These are phyloP conservation scores for Ramaria rubella DNA, from an alignment of 768 basidiomycete species.

Conservation along the genomic window DNA sequence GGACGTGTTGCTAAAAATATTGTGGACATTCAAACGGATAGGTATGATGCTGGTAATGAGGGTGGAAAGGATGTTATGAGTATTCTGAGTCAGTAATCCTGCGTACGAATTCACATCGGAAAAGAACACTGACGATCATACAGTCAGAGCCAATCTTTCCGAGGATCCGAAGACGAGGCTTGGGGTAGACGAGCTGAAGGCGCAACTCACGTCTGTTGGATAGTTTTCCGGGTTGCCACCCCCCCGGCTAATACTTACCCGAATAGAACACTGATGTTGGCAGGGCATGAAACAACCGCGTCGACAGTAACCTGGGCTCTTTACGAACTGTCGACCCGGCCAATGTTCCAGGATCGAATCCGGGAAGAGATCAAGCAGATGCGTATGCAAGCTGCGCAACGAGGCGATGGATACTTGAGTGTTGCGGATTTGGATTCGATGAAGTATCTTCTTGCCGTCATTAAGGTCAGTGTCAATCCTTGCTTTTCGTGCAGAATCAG, in stretches of 20 bases:
- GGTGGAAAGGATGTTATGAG: slow-evolving; percentile 44
- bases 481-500: neutral
- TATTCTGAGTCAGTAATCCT: slow-evolving; percentile 39
- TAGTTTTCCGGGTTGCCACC: slow-evolving; percentile 25
- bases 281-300: too few species aligned
- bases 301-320: slow-evolving; percentile 54
- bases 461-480: too few species aligned
- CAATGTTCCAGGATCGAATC: slow-evolving; percentile 51
- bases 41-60: neutral
- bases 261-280: slow-evolving; percentile 27
- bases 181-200: slow-evolving; percentile 42
- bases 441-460: slow-evolving; percentile 24
- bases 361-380: slow-evolving; percentile 45
- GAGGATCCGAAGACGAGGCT: slow-evolving; percentile 38
- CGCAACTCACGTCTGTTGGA: slow-evolving; percentile 35
- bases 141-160: slow-evolving; percentile 51
- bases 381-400: slow-evolving; percentile 16
- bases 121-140: neutral
- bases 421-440: slow-evolving; percentile 23
- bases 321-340: slow-evolving; percentile 53
- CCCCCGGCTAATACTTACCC: slow-evolving; percentile 32
- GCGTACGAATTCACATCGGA: neutral
- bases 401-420: slow-evolving; percentile 22
- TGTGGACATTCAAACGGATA: neutral
- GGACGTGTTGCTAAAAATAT: neutral